A percentile compares a stretch with the other conserved stretches of the same genome.
These are phyloP conservation scores for Aureobasidium sp. DNA, from an alignment of 2,329 filamentous ascomycete species.

Conservation along the genomic window DNA sequence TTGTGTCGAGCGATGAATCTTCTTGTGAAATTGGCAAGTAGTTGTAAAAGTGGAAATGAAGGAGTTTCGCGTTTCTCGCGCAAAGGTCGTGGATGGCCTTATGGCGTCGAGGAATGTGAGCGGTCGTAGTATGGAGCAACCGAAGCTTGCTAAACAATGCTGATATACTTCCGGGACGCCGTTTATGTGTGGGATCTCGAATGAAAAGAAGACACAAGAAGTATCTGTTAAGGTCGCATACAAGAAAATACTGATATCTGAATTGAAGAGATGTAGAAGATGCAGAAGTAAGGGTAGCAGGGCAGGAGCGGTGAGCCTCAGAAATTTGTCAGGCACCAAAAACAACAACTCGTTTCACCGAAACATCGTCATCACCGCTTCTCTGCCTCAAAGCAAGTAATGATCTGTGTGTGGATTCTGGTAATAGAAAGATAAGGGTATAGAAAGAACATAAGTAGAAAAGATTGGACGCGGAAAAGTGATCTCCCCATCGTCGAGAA, in stretches of 20 bases:
- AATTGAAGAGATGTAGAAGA: not conserved
- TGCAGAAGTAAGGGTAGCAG: not conserved
- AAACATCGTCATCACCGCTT: not conserved
- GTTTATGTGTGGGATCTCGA: not conserved
- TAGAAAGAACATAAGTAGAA: not conserved
- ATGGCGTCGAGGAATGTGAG: slow-evolving; percentile 1
- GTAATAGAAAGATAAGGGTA: not conserved
- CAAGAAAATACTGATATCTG: not conserved
- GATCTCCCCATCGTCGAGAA: not conserved
- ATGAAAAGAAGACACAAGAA: not conserved
- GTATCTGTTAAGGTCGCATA: not conserved
- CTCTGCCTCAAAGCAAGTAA: not conserved
- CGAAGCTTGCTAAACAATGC: slow-evolving; percentile 4
- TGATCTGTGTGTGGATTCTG: not conserved
- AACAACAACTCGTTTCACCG: not conserved
- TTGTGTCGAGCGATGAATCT: not conserved
- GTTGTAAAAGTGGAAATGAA: not conserved
- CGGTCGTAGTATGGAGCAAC: slow-evolving; percentile 11
- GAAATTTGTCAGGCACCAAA: not conserved
- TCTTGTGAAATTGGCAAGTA: not conserved
- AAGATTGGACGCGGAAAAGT: not conserved
- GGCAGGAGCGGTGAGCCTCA: not conserved
- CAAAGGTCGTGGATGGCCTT: not conserved
- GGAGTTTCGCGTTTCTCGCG: not conserved
- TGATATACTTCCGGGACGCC: slow-evolving; percentile 1